A percentile compares a stretch with the other conserved stretches of the same genome.
These are phyloP conservation scores for Fermentozyma sake DNA, from an alignment of 1,139 yeast genomes.

Conservation along the genomic window DNA sequence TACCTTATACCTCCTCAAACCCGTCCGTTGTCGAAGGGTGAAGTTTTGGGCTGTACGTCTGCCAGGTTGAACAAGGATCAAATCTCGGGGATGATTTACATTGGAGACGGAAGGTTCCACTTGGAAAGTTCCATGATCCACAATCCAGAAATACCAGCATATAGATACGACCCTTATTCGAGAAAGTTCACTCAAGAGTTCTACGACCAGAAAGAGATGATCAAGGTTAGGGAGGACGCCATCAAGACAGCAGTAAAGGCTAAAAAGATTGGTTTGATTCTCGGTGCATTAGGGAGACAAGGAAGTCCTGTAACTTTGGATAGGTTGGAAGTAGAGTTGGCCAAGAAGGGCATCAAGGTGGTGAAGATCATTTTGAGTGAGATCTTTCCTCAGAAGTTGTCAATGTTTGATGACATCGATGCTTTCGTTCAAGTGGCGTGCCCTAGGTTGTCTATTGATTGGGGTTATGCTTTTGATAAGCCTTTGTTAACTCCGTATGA, in stretches of 20 bases:
- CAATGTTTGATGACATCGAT: constrained; percentile 93
- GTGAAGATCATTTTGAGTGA: constrained; percentile 86
- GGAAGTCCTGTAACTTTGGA: constrained; percentile 79
- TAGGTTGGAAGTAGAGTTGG: constrained; percentile 53
- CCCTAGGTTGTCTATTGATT: constrained; percentile 91
- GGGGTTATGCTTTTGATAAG: constrained; percentile 97
- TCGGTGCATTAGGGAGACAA: constrained; percentile 97
- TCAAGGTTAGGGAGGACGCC: constrained; percentile 70
- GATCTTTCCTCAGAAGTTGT: constrained; percentile 86
- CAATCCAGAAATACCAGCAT: constrained; percentile 90
- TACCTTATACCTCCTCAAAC: constrained; percentile 85
- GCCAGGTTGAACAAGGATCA: constrained; percentile 64
- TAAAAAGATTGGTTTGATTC: constrained; percentile 71
- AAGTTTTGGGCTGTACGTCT: constrained; percentile 93
- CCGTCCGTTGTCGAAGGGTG: constrained; percentile 91
- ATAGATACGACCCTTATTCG: constrained; percentile 90
- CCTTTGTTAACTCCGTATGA: constrained; percentile 95
- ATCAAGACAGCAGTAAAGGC: constrained; percentile 53
- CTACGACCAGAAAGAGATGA: constrained; percentile 83
- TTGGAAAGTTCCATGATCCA: constrained; percentile 96
- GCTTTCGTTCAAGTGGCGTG: constrained; percentile 98
- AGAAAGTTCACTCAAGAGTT: constrained; percentile 84
- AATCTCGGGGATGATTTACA: constrained; percentile 76
- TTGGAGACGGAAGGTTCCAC: constrained; percentile 97
- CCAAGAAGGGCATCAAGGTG: constrained; percentile 55